Percentiles rank a stretch among this genome's conserved stretches.
Conservation (phyloP, 2,329 filamentous ascomycete species). For the Alternaria sp. region DNA sequence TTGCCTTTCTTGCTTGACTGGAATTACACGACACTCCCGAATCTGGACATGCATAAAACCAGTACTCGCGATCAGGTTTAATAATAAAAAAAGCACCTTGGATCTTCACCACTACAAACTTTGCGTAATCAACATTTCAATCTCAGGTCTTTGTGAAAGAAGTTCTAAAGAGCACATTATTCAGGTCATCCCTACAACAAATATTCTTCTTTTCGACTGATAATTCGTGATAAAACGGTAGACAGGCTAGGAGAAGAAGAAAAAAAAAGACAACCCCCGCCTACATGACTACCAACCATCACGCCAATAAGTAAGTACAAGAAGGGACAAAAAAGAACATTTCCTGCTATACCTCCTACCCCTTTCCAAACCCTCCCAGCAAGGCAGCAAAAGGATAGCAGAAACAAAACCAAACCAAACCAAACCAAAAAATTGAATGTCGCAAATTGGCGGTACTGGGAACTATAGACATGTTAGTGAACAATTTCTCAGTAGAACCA, state of each 20-base stretch:
- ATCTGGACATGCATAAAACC: no score
- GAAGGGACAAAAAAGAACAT: neutral
- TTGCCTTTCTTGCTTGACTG: neutral
- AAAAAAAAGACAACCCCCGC: no score
- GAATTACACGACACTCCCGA: neutral
- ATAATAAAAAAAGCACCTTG: neutral
- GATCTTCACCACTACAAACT: no score
- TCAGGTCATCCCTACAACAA: no score
- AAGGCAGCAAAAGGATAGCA: no score
- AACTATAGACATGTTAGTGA: slow-evolving; percentile 30
- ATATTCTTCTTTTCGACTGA: no score
- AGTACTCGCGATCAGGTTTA: neutral
- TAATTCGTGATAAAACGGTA: no score
- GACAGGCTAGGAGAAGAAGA: no score
- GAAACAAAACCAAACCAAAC: neutral
- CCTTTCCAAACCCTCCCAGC: neutral
- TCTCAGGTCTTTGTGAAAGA: neutral
- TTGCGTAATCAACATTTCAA: no score
- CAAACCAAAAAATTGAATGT: slow-evolving; percentile 19
- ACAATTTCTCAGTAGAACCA: slow-evolving; percentile 23
- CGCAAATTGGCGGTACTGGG: slow-evolving; percentile 40
- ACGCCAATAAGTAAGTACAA: neutral
- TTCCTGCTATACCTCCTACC: neutral
- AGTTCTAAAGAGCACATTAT: no score
- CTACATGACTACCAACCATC: neutral